These are phyloP conservation scores for Bipolaris zeicola DNA, from an alignment of 2,329 filamentous ascomycete genomes.

Conservation along the genomic window DNA sequence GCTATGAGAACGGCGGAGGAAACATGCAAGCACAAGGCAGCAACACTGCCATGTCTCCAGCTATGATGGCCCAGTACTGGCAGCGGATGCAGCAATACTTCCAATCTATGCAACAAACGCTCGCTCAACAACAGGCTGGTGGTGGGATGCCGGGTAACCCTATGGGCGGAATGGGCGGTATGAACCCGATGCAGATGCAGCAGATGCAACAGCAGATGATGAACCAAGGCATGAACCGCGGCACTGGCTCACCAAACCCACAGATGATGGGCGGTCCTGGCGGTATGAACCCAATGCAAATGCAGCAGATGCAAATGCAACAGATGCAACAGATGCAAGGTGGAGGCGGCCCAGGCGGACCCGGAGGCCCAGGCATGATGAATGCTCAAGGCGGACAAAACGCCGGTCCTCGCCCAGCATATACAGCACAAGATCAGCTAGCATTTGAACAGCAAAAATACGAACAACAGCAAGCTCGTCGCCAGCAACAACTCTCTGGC, in stretches of 20 bases:
- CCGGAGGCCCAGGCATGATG: conserved; percentile 38
- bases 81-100: conserved; percentile 99
- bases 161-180: conserved; percentile 58
- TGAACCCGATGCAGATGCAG: conserved; percentile 64
- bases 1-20: conserved; percentile 55
- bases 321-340: conserved; percentile 54
- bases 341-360: conserved; percentile 47
- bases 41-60: conserved; percentile 77
- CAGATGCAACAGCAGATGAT: conserved; percentile 49
- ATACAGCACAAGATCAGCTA: conserved; percentile 73
- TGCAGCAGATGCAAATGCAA: conserved; percentile 72
- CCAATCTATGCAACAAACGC: conserved; percentile 90
- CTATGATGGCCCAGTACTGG: conserved; percentile 98
- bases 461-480: conserved; percentile 68
- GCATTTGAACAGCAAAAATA: conserved; percentile 80
- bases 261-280: conserved; percentile 53
- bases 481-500: conserved; percentile 53
- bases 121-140: conserved; percentile 61
- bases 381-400: conserved; percentile 27
- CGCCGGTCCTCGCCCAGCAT: conserved; percentile 53
- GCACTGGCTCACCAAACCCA: conserved; percentile 41
- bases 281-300: conserved; percentile 72
- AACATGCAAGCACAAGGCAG: conserved; percentile 49
- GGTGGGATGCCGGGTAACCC: conserved; percentile 40
- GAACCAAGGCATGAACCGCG: conserved; percentile 35